phyloP scores from a whole-genome alignment of 176 grass and related monocot genomes.

The Lolium rigidum region DNA sequence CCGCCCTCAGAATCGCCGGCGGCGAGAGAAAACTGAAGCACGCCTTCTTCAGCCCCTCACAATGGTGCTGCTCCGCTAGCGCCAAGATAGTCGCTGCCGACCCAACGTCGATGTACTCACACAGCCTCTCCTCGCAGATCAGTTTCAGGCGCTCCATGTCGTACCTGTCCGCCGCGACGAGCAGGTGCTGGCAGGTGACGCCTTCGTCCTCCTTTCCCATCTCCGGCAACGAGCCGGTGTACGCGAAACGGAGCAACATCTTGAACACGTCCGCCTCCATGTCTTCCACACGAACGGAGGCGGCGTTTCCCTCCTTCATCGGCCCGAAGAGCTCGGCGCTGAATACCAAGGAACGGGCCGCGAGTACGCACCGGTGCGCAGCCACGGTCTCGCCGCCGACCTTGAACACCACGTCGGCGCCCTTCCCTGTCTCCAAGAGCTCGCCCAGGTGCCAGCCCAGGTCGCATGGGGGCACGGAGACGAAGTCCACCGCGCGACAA shows the following conservation, averaged over 20 bases:
- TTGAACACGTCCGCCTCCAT: neutral
- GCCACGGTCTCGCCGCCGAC: neutral
- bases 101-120: neutral
- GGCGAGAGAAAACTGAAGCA: neutral
- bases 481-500: neutral
- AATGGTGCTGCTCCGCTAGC: neutral
- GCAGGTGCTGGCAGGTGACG: neutral
- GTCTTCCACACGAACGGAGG: too few relatives aligned
- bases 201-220: neutral
- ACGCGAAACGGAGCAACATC: neutral
- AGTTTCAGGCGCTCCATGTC: neutral
- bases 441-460: neutral
- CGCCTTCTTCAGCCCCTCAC: neutral
- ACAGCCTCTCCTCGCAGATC: neutral
- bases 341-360: neutral
- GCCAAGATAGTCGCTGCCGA: neutral
- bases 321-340: neutral
- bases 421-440: neutral
- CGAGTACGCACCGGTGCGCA: neutral
- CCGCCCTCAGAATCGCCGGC: neutral
- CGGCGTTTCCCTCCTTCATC: slow-evolving; percentile 12
- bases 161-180: neutral
- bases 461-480: neutral
- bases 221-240: neutral
- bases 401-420: neutral